A percentile compares a stretch with the other conserved stretches of the same genome.
Conservation (phyloP, 2,329 filamentous ascomycete genomes). For the Stemphylium lycopersici region DNA sequence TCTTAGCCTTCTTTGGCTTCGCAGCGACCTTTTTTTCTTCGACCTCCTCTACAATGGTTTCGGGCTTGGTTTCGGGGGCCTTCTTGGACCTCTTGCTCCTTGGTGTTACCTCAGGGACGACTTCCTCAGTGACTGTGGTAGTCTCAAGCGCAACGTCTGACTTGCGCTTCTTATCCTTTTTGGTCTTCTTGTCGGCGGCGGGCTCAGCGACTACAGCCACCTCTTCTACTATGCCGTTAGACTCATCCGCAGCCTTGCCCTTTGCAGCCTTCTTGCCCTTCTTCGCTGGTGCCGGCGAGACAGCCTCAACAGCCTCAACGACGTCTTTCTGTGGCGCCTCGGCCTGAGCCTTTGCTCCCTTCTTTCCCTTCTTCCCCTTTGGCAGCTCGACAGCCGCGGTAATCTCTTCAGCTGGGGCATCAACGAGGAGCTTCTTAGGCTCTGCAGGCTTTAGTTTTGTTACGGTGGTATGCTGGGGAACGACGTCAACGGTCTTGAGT, state of each 20-base stretch:
- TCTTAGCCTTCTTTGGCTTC: slow-evolving; percentile 34
- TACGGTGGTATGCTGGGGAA: slow-evolving; percentile 34
- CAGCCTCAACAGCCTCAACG: slow-evolving; percentile 11
- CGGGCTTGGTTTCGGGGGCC: slow-evolving; percentile 14
- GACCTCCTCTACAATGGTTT: slow-evolving; percentile 16
- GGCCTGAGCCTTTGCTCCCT: slow-evolving; percentile 24
- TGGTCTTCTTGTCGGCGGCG: slow-evolving; percentile 9
- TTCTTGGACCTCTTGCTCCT: slow-evolving; percentile 36
- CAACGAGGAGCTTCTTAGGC: slow-evolving; percentile 34
- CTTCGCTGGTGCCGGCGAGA: slow-evolving; percentile 27
- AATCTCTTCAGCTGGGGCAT: slow-evolving; percentile 29
- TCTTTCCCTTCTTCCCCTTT: slow-evolving; percentile 44
- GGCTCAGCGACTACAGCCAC: slow-evolving; percentile 5
- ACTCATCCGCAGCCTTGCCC: slow-evolving; percentile 18
- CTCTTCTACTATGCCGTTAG: slow-evolving; percentile 17
- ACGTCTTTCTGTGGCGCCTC: not conserved
- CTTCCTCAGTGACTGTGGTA: slow-evolving; percentile 14
- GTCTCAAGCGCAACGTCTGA: slow-evolving; percentile 23
- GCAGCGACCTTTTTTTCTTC: slow-evolving; percentile 26
- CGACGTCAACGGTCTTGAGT: slow-evolving; percentile 66
- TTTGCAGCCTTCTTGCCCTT: slow-evolving; percentile 34
- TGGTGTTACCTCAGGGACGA: slow-evolving; percentile 10
- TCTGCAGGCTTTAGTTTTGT: slow-evolving; percentile 32
- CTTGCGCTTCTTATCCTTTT: slow-evolving; percentile 30
- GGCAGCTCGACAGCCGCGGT: slow-evolving; percentile 15